phyloP scores from a whole-genome alignment of 768 basidiomycete species.

The Auricularia cornea region DNA sequence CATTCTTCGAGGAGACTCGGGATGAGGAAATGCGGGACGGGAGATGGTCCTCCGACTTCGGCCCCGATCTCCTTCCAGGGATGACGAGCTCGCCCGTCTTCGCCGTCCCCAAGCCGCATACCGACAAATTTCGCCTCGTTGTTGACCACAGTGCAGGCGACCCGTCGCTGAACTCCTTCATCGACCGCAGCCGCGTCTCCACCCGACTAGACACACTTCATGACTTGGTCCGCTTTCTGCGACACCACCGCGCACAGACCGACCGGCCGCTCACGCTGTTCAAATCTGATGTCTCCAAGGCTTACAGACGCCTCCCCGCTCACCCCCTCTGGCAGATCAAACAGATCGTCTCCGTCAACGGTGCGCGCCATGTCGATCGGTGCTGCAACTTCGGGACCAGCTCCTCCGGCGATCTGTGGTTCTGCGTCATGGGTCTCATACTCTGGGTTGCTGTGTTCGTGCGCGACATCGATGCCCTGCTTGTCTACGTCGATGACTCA shows the following conservation, averaged over 20 bases:
- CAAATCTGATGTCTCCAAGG: conserved; percentile 33
- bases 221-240: conserved; percentile 18
- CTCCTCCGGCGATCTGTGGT: conserved; percentile 20
- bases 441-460: conserved; percentile 28
- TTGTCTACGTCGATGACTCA: conserved; percentile 29
- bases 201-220: conserved; percentile 28
- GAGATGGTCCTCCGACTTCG: conserved; percentile 22
- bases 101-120: conserved; percentile 28
- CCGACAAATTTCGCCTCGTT: conserved; percentile 29
- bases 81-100: conserved; percentile 35
- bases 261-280: conserved; percentile 12
- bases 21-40: conserved; percentile 15
- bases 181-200: conserved; percentile 18
- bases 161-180: conserved; percentile 30
- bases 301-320: conserved; percentile 29
- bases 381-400: conserved; percentile 26
- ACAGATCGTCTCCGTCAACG: conserved; percentile 27
- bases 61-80: conserved; percentile 28
- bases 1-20: conserved; percentile 20
- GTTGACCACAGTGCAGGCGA: conserved; percentile 30
- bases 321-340: conserved; percentile 35
- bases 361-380: conserved; percentile 21
- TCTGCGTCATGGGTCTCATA: conserved; percentile 24
- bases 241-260: conserved; percentile 2
- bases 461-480: conserved; percentile 11